Evolutionary conservation across 2,329 filamentous ascomycete genomes (phyloP).

Genomic region (Microcyclosporella mali): DNA sequence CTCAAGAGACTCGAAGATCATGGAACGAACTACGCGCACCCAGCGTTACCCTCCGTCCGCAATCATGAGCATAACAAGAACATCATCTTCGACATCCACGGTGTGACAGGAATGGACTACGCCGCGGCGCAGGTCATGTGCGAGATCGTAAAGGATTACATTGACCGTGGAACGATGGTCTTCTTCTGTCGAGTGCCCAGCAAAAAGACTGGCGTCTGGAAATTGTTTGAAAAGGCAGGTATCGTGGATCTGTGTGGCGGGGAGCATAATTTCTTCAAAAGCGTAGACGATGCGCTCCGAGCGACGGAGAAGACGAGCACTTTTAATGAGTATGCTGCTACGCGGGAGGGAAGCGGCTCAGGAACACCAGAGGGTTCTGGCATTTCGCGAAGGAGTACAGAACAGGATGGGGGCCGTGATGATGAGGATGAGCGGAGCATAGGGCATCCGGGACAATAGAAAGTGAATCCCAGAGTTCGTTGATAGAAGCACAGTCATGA

Average conservation of each 20-base stretch:
- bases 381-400: no score
- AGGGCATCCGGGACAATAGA: no score
- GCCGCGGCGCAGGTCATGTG: conserved; percentile 85
- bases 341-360: no score
- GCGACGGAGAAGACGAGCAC: conserved; percentile 62
- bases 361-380: no score
- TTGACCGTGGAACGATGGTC: conserved; percentile 67
- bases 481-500: no score
- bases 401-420: no score
- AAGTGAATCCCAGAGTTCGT: no score
- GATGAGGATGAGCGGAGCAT: no score
- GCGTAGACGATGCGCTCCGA: conserved; percentile 77
- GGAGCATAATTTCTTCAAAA: conserved; percentile 67
- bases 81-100: conserved; percentile 94
- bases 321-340: conserved; percentile 3
- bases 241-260: conserved; percentile 82
- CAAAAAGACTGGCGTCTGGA: conserved; percentile 55
- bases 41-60: conserved; percentile 74
- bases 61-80: conserved; percentile 78
- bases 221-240: conserved; percentile 68
- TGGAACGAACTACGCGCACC: conserved; percentile 78
- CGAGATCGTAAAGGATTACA: conserved; percentile 80
- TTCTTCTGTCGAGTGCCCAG: conserved; percentile 61
- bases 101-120: conserved; percentile 90
- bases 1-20: conserved; percentile 81